phyloP scores from a whole-genome alignment of 2,329 filamentous ascomycete species.

The Nemania diffusa region DNA sequence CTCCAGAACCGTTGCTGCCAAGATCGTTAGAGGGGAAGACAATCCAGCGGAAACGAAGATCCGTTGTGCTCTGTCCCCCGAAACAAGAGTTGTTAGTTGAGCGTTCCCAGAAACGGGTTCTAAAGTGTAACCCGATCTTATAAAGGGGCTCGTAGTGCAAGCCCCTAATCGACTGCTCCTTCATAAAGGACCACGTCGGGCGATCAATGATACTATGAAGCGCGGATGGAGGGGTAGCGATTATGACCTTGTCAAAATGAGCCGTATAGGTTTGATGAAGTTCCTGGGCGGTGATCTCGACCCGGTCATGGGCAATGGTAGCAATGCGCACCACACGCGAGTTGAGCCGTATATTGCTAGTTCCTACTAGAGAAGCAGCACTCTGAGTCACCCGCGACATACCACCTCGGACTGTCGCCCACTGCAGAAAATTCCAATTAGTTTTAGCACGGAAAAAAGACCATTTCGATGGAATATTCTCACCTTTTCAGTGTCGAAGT shows the following conservation, averaged over 20 bases:
- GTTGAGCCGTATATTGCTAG: constrained; percentile 12
- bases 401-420: constrained; percentile 5
- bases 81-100: constrained; percentile 17
- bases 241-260: constrained; percentile 12
- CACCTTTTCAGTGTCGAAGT: constrained; percentile 20
- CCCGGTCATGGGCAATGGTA: not conserved
- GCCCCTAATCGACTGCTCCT: constrained; percentile 28
- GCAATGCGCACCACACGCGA: constrained; percentile 2
- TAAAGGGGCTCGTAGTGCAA: constrained; percentile 33
- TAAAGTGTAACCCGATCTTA: constrained; percentile 36
- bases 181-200: constrained; percentile 30
- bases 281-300: not conserved
- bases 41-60: constrained; percentile 36
- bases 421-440: not conserved
- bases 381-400: constrained; percentile 19
- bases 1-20: constrained; percentile 24
- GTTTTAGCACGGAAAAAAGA: too few relatives aligned
- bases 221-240: constrained; percentile 16
- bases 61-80: constrained; percentile 34
- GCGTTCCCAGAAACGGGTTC: constrained; percentile 35
- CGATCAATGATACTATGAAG: constrained; percentile 20
- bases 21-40: constrained; percentile 34
- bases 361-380: constrained; percentile 9
- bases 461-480: not conserved
- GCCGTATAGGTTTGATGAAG: not conserved